These are phyloP conservation scores for Balakata baccata DNA, from an alignment of 345 rosid species.

Conservation along the genomic window DNA sequence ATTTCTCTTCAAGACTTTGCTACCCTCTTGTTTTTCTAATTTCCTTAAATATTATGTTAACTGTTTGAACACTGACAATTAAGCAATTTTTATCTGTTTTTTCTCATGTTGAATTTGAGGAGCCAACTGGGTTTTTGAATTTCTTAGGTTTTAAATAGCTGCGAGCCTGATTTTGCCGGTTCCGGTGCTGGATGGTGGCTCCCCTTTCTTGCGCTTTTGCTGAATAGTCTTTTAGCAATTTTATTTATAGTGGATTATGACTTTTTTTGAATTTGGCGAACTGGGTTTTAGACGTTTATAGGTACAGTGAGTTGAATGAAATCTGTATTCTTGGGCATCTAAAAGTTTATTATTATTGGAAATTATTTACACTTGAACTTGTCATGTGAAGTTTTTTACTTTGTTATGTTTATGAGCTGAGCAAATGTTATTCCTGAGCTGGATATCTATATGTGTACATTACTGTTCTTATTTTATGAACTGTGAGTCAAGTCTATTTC, in stretches of 20 bases:
- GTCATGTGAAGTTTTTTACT: neutral
- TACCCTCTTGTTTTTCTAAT: neutral
- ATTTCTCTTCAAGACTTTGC: neutral
- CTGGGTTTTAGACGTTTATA: neutral
- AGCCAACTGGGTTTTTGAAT: constrained; percentile 11
- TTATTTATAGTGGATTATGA: neutral
- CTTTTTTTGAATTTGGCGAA: neutral
- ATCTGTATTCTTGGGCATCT: neutral
- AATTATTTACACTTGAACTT: neutral
- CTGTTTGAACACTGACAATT: too few relatives aligned
- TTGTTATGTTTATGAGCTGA: neutral
- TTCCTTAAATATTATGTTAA: neutral
- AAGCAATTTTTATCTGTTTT: too few relatives aligned
- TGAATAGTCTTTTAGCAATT: neutral
- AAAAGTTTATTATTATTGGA: neutral
- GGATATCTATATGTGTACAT: neutral
- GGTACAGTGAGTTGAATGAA: neutral
- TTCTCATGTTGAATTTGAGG: neutral
- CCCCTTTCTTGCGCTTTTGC: too few relatives aligned
- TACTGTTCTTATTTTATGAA: neutral
- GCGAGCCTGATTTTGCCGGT: neutral
- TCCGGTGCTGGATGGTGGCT: too few relatives aligned
- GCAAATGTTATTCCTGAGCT: neutral
- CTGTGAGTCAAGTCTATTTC: neutral
- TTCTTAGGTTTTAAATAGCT: neutral